phyloP scores from a whole-genome alignment of 2,329 filamentous ascomycete species.

The Curvularia sp. region DNA sequence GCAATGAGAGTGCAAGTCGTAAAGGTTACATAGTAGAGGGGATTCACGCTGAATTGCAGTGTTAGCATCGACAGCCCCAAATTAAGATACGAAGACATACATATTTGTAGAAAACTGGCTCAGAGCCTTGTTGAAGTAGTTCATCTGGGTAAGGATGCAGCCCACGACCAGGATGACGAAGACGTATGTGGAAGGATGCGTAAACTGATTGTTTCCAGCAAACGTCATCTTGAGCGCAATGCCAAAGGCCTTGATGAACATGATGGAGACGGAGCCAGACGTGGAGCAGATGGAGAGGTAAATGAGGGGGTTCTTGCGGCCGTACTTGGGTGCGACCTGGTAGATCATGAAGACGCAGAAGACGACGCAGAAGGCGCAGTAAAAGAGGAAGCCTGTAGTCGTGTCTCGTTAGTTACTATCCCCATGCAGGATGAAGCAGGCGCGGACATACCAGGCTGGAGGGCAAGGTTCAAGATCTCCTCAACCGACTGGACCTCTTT shows the following conservation, averaged over 20 bases:
- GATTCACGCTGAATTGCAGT: conserved; percentile 73
- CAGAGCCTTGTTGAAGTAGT: conserved; percentile 99
- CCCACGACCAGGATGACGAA: conserved; percentile 92
- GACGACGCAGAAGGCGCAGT: conserved; percentile 77
- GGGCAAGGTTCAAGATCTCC: conserved; percentile 86
- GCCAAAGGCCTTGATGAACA: conserved; percentile 98
- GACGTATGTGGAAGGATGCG: conserved; percentile 93
- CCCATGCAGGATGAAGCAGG: conserved; percentile 25
- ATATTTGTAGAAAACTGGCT: conserved; percentile 97
- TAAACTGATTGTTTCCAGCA: conserved; percentile 92
- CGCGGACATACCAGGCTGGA: conserved; percentile 77
- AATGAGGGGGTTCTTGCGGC: conserved; percentile 93
- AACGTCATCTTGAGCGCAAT: conserved; percentile 97
- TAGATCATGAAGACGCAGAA: conserved; percentile 98
- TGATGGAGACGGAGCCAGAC: conserved; percentile 95
- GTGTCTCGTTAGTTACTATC: conserved; percentile 20
- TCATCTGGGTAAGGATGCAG: conserved; percentile 99
- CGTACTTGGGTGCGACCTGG: conserved; percentile 84
- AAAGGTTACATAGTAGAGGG: conserved; percentile 96
- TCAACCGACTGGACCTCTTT: conserved; percentile 90
- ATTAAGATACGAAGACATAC: conserved; percentile 61
- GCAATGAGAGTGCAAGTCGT: conserved; percentile 93
- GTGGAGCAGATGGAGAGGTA: conserved; percentile 98
- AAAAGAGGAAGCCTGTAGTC: conserved; percentile 80
- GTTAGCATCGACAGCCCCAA: conserved; percentile 14